Evolutionary conservation across 495 filamentous ascomycete species (phyloP), one percentile per base, ranked within the genome.

Genomic region (Beverwykella pulmonaria): DNA sequence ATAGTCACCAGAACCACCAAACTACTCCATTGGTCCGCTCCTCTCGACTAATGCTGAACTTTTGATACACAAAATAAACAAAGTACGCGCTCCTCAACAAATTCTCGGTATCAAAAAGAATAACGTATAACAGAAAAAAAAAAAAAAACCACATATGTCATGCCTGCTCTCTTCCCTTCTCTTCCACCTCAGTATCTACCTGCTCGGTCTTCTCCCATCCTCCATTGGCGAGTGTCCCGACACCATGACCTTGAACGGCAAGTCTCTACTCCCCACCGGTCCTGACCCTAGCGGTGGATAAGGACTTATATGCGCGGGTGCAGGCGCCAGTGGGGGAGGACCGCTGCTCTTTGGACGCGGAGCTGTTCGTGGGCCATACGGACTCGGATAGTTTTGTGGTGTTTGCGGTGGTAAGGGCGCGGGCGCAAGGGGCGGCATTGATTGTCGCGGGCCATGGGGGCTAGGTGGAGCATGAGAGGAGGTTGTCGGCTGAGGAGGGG

Each of bases 301-400:
- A n/a, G 65, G 65, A 50, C 58, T 68, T 1, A 63, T 22, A 63
- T 68, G 65, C 34, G 53, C 29, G 12, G 66, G 60, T 14, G 66
- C 59, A 5, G 59, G 60, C 3, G 66, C 60, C 2, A 69, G 32
- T 15, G 54, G 59, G 20, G 60, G 59, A 29, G 60, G 66, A 10
- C 59, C 53, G 26, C 25, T 55, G 23, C 55, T 60, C 41, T 58
- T 68, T 1, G 47, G 46, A n/a, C 50, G 50, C 19, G 65, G 58
- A 4, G 44, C 41, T 22, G 58, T 58, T 15, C 65, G 57, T 12
- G 65, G 65, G 7, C 65, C 65, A 29, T 68, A 68, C 20, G 65
- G 65, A 32, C 58, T 61, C 2, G 65, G 65, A 32, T 68, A 68
- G 8, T 30, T 26, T 17, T 50, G 48, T 15, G 25, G 57, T n/a